Evolutionary conservation across 306 rosid species (phyloP), one percentile per base, ranked within the genome.

Genomic region (Castanea sativa): DNA sequence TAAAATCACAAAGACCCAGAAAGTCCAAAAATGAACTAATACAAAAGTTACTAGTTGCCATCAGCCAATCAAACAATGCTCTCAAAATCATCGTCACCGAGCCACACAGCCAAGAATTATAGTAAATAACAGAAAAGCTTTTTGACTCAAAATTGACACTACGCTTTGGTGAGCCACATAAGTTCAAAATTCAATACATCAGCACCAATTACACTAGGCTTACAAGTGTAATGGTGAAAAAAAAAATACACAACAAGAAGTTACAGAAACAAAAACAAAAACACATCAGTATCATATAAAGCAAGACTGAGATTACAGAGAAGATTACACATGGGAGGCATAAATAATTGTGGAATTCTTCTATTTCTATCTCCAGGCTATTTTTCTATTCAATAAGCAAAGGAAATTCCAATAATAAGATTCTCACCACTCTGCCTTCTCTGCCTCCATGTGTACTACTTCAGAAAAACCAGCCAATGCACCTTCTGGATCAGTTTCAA

Each of bases 381-480:
- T 57, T 45, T 77, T 71, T 43, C 78, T 9, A 13, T 43, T 12
- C 6, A 25, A 49, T 15, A 45, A 69, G 79, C 80, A 78, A 51
- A 52, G 58, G 78, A 29, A 52, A 64, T 71, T 71, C 59, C 57
- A 71, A 49, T 43, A 23, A 13, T 12, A 16, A 77, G 71, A 43
- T 56, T 64, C 86, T 80, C 82, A 95, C 98, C 99, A 95, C 83
- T 92, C 98, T 20, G 99, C 98, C 86, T 95, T 95, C 33, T 91
- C 99, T 38, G 89, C 94, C 76, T 95, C 98, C 99, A 95, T 95
- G 58, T 81, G 76, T 64, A 95, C 91, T 30, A 95, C 99, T 88
- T 92, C 96, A 19, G 90, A 84, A 81, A 95, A 95, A 56, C 99
- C 99, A 70, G 92, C 73, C 70, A 95, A 97, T 55, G 99, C 98